Conservation (phyloP, 371 early-diverging fungal genomes). For the Sporodiniella umbellata region DNA sequence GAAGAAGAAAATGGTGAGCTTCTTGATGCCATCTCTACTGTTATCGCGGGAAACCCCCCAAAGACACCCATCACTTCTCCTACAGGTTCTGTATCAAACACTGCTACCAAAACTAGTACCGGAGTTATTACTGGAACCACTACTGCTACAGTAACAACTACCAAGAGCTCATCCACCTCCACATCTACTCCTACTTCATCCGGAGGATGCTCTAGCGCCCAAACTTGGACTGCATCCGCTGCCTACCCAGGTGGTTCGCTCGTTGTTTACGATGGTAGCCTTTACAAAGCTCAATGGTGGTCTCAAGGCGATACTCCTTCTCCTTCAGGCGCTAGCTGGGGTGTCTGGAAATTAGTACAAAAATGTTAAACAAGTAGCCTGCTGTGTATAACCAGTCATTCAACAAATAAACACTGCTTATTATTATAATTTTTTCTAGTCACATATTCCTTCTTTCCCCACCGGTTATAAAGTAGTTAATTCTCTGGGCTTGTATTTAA, state of each 20-base stretch:
- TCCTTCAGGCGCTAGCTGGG: background rate
- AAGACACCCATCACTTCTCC: slow-evolving; percentile 6
- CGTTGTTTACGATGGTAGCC: slow-evolving; percentile 29
- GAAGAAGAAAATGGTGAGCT: slow-evolving; percentile 29
- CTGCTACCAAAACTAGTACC: too few species aligned
- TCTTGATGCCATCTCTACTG: slow-evolving; percentile 30
- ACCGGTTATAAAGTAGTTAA: too few species aligned
- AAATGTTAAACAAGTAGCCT: background rate
- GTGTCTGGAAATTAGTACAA: slow-evolving; percentile 6
- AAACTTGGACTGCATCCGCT: slow-evolving; percentile 13
- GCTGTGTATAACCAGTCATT: too few species aligned
- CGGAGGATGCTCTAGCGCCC: slow-evolving; percentile 11
- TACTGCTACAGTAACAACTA: slow-evolving; percentile 1
- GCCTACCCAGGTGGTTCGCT: slow-evolving; percentile 16
- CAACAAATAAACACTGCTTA: too few species aligned
- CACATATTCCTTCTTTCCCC: too few species aligned
- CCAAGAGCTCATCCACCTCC: too few species aligned
- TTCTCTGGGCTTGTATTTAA: too few species aligned
- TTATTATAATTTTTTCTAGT: too few species aligned
- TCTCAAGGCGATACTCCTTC: slow-evolving; percentile 31
- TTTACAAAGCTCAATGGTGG: slow-evolving; percentile 48
- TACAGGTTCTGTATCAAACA: too few species aligned
- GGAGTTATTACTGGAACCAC: slow-evolving; percentile 3
- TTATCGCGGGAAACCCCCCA: slow-evolving; percentile 8
- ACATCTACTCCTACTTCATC: slow-evolving; percentile 7